These are phyloP conservation scores for Fraxinus pennsylvanica DNA, from an alignment of 257 asterid species.

Conservation along the genomic window DNA sequence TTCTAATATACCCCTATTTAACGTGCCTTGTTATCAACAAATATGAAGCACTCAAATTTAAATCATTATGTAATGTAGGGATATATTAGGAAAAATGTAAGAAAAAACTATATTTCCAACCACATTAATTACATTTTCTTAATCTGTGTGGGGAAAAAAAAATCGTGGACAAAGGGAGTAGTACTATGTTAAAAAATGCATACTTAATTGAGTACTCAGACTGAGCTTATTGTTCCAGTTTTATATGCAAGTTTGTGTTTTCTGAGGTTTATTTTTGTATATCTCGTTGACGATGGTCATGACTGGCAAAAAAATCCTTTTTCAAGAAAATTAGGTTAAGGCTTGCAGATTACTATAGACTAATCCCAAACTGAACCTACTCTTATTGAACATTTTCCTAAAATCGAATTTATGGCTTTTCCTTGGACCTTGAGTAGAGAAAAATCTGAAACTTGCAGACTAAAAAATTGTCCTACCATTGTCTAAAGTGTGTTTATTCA, in stretches of 20 bases:
- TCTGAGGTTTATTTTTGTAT: neutral
- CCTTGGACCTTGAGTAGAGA: neutral
- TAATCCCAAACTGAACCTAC: neutral
- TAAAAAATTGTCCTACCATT: neutral
- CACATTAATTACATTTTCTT: too few relatives aligned
- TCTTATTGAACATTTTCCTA: neutral
- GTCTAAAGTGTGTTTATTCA: neutral
- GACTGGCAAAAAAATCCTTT: neutral
- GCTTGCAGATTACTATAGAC: neutral
- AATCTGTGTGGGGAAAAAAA: too few relatives aligned
- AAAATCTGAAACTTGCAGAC: neutral
- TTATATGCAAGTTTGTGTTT: neutral
- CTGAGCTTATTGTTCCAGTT: neutral
- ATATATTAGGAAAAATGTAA: too few relatives aligned
- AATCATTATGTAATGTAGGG: too few relatives aligned
- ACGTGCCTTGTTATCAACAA: too few relatives aligned
- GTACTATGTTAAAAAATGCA: neutral
- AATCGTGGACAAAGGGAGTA: too few relatives aligned
- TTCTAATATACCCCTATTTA: too few relatives aligned
- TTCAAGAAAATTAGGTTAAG: neutral
- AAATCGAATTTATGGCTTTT: neutral
- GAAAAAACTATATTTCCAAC: too few relatives aligned
- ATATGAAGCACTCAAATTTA: too few relatives aligned
- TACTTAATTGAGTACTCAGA: neutral
- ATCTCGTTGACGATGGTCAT: neutral